phyloP scores from a whole-genome alignment of 306 rosid genomes.

The Vigna trinervia region DNA sequence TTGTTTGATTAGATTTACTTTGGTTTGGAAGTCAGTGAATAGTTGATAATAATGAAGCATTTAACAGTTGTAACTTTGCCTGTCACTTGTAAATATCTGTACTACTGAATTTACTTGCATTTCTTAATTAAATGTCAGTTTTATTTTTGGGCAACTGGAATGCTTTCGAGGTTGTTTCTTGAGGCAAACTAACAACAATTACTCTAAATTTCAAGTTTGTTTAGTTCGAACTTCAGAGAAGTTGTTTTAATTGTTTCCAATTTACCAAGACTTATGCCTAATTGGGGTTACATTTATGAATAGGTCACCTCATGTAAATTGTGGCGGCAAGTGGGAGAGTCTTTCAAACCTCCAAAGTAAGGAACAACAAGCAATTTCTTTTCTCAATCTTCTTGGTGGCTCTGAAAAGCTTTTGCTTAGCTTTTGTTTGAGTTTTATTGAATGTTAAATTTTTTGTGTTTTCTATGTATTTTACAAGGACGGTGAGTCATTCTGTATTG shows the following conservation, averaged over 20 bases:
- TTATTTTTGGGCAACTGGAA: not conserved
- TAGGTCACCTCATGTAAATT: slow-evolving; percentile 95
- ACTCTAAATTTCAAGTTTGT: slow-evolving; percentile 25
- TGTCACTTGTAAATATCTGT: not conserved
- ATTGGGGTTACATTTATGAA: slow-evolving; percentile 45
- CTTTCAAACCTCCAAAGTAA: slow-evolving; percentile 99
- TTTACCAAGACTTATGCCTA: slow-evolving; percentile 24
- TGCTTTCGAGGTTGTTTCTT: slow-evolving; percentile 26
- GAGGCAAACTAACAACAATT: slow-evolving; percentile 20
- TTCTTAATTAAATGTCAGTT: slow-evolving; percentile 23
- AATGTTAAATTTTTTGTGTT: slow-evolving; percentile 21
- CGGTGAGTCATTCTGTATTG: slow-evolving; percentile 2
- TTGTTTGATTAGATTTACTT: not conserved
- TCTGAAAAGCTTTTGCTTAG: slow-evolving; percentile 4
- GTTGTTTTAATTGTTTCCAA: slow-evolving; percentile 41
- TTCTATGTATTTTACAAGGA: not conserved
- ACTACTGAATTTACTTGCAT: not conserved
- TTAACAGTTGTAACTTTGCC: not conserved
- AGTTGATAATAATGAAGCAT: slow-evolving; percentile 15
- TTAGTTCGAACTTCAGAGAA: slow-evolving; percentile 20
- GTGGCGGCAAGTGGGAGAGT: slow-evolving; percentile 99
- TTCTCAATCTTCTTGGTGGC: slow-evolving; percentile 29
- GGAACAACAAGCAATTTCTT: slow-evolving; percentile 43
- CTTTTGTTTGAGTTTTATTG: slow-evolving; percentile 32
- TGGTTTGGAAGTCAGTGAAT: not conserved